Base-by-base conservation (phyloP, 345 rosid species). In the Combretum micranthum region DNA sequence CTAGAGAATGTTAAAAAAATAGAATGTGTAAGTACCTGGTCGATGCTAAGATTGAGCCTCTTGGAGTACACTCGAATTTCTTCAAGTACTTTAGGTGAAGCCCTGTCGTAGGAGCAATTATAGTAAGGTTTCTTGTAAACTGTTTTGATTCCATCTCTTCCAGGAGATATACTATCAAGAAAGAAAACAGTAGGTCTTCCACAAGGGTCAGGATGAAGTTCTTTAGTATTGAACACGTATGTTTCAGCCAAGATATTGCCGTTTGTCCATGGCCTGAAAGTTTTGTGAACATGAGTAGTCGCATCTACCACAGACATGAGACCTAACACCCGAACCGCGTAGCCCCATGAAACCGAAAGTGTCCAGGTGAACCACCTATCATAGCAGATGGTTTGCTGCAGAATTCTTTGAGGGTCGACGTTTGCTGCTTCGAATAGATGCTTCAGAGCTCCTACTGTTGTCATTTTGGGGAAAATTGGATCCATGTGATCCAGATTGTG, bases 281-380 rank as follows among this genome's bases (percentile, higher is more conserved):
- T 80, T 53, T 74, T 65, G 63, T 81, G 90, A 47, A 71, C 75
- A 3, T 20, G 52, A 4, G 71, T 72, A 14, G 84, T 73, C 46
- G 71, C 65, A 52, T 88, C 94, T 0, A 77, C 73, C 42, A 80
- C 52, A 50, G 52, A 46, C 21, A 75, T 25, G 47, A 83, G 84
- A 22, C 62, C 64, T 0, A 79, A 72, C 4, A 92, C 86, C 76
- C 86, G 88, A 59, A 92, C 79, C 0, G 87, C 80, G 52, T 85
- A 89, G 0, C 97, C 99, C 96, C 99, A 85, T 10, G 96, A 80
- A 17, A 89, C 72, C 0, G 91, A 85, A 26, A 93, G 72, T 4
- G 97, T 89, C 99, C 94, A 89, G 1, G 79, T 77, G 66, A 72
- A 79, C 85, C 82, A 79, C 2, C 77, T 81, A 56, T 82, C 87